Evolutionary conservation across 495 filamentous ascomycete species (phyloP), one percentile per base, ranked within the genome.

Genomic region (Penicillium silybi): DNA sequence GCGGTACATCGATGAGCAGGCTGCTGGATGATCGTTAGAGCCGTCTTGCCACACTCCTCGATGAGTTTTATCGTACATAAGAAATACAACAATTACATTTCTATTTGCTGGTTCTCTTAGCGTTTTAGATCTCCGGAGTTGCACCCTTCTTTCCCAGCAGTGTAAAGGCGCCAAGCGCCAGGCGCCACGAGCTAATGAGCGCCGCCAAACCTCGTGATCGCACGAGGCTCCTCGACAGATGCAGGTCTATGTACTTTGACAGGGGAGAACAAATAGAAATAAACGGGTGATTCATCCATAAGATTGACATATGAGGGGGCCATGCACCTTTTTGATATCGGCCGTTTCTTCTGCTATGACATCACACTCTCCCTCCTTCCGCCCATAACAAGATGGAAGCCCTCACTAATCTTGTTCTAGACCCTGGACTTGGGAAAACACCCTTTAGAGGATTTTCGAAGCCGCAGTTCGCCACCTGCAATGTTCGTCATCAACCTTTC

Each of bases 1-100:
- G 49, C 64, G 77, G 26, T 80, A 81, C 60, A 68, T 82, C 29
- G 76, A 80, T 46, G 74, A 80, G 54, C 72, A 72, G 48, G 61
- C 67, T 39, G 58, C 57, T 41, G 49, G 58, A 22, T 71, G 50
- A 63, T 27, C 29, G 10, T 32, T n/a, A n/a, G 29, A 32, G 0
- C 4, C 29, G 1, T 32, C 9, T 13, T 13, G 10, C 1, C 10
- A 13, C 5, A 6, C 5, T 10, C 26, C 26, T 3, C 29, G 8
- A 13, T 32, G 9, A 10, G 22, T 23, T 15, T 11, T 29, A 32
- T 32, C 13, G 29, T 32, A 32, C 29, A 32, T 32, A 32, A 1
- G 11, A 32, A 1, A 23, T 23, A 23, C 2, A 23, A 3, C 6
- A 2, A 6, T 23, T 23, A 6, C 22, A 23, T 23, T 23, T 6